Evolutionary conservation across 164 flowering plant species (phyloP).

Genomic region (Aristolochia fimbriata): DNA sequence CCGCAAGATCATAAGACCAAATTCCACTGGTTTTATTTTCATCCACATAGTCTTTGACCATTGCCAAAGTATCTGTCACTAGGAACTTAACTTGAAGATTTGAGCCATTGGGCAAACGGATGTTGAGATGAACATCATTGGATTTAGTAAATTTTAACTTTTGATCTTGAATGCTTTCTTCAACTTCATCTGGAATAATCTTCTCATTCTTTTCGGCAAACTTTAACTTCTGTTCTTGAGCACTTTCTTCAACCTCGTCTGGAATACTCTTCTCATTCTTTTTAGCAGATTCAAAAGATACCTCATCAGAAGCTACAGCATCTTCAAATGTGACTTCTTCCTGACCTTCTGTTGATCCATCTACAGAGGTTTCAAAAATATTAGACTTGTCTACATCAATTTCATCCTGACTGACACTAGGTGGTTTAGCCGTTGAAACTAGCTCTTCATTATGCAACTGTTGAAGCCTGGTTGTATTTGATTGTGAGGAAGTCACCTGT

Average conservation of each 20-base stretch:
- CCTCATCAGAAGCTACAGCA: neutral
- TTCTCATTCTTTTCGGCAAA: no score
- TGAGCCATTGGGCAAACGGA: conserved; percentile 54
- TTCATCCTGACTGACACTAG: neutral
- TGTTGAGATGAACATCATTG: conserved; percentile 50
- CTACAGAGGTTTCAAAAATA: conserved; percentile 9
- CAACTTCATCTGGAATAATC: conserved; percentile 6
- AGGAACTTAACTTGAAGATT: conserved; percentile 54
- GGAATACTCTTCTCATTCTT: conserved; percentile 10
- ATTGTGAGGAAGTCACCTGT: conserved; percentile 12
- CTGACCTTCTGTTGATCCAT: conserved; percentile 9
- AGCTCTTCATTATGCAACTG: conserved; percentile 12
- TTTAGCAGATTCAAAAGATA: conserved; percentile 1
- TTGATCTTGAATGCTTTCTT: conserved; percentile 4
- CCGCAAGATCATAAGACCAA: conserved; percentile 61
- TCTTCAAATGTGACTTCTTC: conserved; percentile 7
- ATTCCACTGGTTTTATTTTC: conserved; percentile 30
- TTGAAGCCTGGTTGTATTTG: conserved; percentile 4
- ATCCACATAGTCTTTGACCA: conserved; percentile 54
- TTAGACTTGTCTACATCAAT: conserved; percentile 6
- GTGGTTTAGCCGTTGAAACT: conserved; percentile 11
- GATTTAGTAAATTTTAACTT: conserved; percentile 8
- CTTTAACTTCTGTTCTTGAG: neutral
- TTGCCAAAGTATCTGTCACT: conserved; percentile 33
- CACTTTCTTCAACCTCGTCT: conserved; percentile 7